A percentile compares a stretch with the other conserved stretches of the same genome.
Evolutionary conservation across 1,284 basidiomycete genomes (phyloP).

Genomic region (Ceratobasidium theobromae): DNA sequence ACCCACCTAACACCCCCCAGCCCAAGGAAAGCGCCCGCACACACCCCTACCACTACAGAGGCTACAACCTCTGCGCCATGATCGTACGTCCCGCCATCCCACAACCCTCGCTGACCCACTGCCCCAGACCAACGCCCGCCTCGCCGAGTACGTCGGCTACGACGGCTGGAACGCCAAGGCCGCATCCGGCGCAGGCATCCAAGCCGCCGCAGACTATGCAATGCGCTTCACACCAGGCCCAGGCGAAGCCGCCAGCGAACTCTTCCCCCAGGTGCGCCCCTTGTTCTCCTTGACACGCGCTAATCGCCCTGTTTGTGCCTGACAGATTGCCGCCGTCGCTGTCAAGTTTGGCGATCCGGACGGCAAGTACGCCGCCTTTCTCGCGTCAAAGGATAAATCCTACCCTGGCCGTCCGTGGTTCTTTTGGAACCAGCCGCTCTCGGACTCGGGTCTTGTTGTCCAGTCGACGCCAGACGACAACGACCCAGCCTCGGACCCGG

Average conservation of each 20-base stretch:
- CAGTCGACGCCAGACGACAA: neutral
- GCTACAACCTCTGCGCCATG: conserved; percentile 41
- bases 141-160: conserved; percentile 53
- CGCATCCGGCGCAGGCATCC: conserved; percentile 53
- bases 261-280: conserved; percentile 36
- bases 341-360: conserved; percentile 34
- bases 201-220: conserved; percentile 58
- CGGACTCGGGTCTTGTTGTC: conserved; percentile 31
- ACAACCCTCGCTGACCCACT: neutral
- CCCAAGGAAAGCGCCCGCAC: conserved; percentile 47
- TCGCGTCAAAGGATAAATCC: conserved; percentile 34
- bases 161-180: conserved; percentile 55
- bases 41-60: conserved; percentile 35
- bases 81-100: conserved; percentile 36
- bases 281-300: neutral
- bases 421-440: conserved; percentile 35
- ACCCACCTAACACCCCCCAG: no score
- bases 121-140: conserved; percentile 56
- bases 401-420: conserved; percentile 38
- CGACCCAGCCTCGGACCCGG: no score
- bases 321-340: conserved; percentile 35
- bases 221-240: conserved; percentile 48
- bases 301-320: neutral
- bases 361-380: conserved; percentile 35
- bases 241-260: conserved; percentile 37